These are phyloP conservation scores for Turritis glabra DNA, from an alignment of 345 rosid species.

Conservation along the genomic window DNA sequence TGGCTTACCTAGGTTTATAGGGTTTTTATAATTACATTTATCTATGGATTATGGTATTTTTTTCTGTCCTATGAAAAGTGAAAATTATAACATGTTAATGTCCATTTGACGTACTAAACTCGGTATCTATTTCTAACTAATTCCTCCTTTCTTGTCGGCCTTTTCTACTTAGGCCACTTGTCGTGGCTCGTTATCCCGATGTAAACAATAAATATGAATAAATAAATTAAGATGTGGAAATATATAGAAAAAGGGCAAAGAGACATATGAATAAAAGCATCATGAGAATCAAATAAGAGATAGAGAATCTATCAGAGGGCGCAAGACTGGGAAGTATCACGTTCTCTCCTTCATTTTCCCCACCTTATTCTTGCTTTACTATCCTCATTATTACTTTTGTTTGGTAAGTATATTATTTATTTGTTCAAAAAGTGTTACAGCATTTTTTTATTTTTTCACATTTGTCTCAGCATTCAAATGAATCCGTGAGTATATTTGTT, in stretches of 20 bases:
- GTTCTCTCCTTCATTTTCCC: conserved; percentile 30
- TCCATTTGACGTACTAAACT: conserved; percentile 12
- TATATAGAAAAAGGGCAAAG: conserved; percentile 30
- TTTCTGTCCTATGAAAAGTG: background rate
- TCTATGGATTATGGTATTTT: background rate
- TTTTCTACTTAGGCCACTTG: conserved; percentile 33
- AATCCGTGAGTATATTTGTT: background rate
- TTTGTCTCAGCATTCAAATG: background rate
- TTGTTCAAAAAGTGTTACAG: background rate
- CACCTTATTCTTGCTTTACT: conserved; percentile 3
- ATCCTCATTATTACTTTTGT: conserved; percentile 4
- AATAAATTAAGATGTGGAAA: background rate
- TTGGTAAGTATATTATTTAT: background rate
- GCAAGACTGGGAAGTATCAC: conserved; percentile 36
- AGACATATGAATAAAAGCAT: conserved; percentile 30
- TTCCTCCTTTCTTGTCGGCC: conserved; percentile 33
- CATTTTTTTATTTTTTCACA: background rate
- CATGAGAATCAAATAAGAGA: conserved; percentile 14
- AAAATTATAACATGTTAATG: conserved; percentile 25
- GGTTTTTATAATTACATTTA: background rate
- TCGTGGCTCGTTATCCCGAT: conserved; percentile 23
- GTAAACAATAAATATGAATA: background rate
- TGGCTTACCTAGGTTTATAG: background rate
- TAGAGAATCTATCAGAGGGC: conserved; percentile 41
- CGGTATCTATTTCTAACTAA: conserved; percentile 24